Conservation (phyloP, 2,329 filamentous ascomycete genomes). For the Arthrobotrys megalospora region DNA sequence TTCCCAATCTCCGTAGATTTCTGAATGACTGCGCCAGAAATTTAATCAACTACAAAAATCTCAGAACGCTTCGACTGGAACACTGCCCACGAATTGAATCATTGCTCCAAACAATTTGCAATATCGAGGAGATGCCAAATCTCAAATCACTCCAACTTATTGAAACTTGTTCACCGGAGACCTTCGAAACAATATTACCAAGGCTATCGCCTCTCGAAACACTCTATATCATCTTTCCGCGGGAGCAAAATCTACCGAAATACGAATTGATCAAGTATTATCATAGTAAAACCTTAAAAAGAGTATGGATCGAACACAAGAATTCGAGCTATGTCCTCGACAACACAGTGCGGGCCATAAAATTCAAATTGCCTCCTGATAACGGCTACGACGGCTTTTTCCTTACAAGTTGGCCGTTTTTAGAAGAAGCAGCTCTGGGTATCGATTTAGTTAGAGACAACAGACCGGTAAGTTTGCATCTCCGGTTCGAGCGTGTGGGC, state of each 20-base stretch:
- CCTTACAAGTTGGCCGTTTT: conserved; percentile 25
- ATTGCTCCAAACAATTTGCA: conserved; percentile 36
- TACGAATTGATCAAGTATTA: conserved; percentile 39
- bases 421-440: conserved; percentile 40
- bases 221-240: conserved; percentile 43
- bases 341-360: conserved; percentile 32
- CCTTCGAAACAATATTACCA: conserved; percentile 38
- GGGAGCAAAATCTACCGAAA: conserved; percentile 40
- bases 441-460: conserved; percentile 36
- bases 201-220: conserved; percentile 30
- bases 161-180: conserved; percentile 43
- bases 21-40: conserved; percentile 35
- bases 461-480: conserved; percentile 23
- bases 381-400: conserved; percentile 43
- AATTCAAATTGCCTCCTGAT: conserved; percentile 36
- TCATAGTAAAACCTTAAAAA: conserved; percentile 30
- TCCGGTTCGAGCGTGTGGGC: not conserved
- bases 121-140: conserved; percentile 39
- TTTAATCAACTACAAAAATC: conserved; percentile 34
- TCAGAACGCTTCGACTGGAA: conserved; percentile 15
- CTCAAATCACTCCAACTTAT: conserved; percentile 45
- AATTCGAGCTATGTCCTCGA: conserved; percentile 42
- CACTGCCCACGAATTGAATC: conserved; percentile 41
- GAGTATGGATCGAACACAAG: conserved; percentile 45
- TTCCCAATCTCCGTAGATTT: conserved; percentile 34